phyloP scores from a whole-genome alignment of 805 yeast genomes.

The Nakazawaea ambrosiae region DNA sequence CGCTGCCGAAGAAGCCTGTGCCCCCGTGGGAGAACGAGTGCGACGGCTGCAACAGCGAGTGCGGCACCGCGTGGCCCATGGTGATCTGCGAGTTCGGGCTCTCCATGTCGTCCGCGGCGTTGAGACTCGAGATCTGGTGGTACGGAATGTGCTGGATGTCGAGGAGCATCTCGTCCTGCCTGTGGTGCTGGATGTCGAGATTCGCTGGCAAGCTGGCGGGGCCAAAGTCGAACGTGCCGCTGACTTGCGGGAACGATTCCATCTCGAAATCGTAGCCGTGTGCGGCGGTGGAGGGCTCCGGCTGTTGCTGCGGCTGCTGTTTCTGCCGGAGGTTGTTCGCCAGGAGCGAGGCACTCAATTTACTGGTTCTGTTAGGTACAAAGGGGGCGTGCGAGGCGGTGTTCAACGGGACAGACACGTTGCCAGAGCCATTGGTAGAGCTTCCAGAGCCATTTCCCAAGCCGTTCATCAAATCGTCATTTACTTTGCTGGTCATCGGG shows the following conservation, averaged over 20 bases:
- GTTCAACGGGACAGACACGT: too few species aligned
- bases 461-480: not conserved
- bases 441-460: slow-evolving; percentile 6
- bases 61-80: not conserved
- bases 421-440: too few species aligned
- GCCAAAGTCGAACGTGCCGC: slow-evolving; percentile 13
- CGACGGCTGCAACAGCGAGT: slow-evolving; percentile 1
- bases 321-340: slow-evolving; percentile 2
- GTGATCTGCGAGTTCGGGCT: not conserved
- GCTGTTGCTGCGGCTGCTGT: not conserved
- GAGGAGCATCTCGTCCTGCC: not conserved
- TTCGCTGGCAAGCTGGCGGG: slow-evolving; percentile 9
- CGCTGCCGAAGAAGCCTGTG: slow-evolving; percentile 5
- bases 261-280: slow-evolving; percentile 4
- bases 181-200: not conserved
- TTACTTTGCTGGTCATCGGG: slow-evolving; percentile 12
- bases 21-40: slow-evolving; percentile 7
- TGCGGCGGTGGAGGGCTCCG: not conserved
- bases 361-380: slow-evolving; percentile 9
- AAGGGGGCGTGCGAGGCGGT: not conserved
- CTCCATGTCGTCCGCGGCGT: slow-evolving; percentile 1
- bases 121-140: not conserved
- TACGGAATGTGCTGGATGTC: not conserved
- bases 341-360: slow-evolving; percentile 13
- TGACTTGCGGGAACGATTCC: slow-evolving; percentile 6